phyloP scores from a whole-genome alignment of 352 stramenopile species.

The Phytophthora brassicae region DNA sequence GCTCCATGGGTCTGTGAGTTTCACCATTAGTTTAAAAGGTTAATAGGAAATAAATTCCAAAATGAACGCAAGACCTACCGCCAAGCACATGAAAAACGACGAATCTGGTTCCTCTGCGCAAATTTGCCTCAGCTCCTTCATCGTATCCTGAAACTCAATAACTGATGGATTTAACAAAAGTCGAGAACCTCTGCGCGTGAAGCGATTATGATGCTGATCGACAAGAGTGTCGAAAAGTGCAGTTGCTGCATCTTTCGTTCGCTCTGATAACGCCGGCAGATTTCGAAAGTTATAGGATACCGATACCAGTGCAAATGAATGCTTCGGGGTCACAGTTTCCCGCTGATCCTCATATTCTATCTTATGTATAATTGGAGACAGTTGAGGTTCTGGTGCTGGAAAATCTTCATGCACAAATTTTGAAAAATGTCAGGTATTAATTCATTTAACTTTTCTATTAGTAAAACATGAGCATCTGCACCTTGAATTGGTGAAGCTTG shows the following conservation, averaged over 20 bases:
- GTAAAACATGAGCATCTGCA: neutral
- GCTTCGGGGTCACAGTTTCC: conserved; percentile 16
- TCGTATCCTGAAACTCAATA: conserved; percentile 79
- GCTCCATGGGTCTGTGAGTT: conserved; percentile 47
- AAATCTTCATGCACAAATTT: conserved; percentile 5
- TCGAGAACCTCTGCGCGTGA: conserved; percentile 48
- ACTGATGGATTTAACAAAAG: conserved; percentile 80
- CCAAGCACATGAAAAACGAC: conserved; percentile 67
- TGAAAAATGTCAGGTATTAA: neutral
- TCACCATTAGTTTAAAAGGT: neutral
- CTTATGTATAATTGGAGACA: neutral
- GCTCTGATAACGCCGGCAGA: conserved; percentile 52
- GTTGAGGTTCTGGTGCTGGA: neutral
- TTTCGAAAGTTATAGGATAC: conserved; percentile 60
- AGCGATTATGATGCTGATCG: conserved; percentile 50
- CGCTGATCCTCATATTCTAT: neutral
- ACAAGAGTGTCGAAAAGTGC: conserved; percentile 59
- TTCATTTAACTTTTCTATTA: neutral
- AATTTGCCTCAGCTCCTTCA: conserved; percentile 58
- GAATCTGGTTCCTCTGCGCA: conserved; percentile 38
- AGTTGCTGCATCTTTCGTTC: conserved; percentile 56
- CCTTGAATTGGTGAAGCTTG: conserved; percentile 14
- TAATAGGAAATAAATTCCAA: neutral
- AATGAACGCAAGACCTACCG: conserved; percentile 35
- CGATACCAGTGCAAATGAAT: conserved; percentile 53